Conservation (phyloP, 495 filamentous ascomycete species). For the Xylaria curta region DNA sequence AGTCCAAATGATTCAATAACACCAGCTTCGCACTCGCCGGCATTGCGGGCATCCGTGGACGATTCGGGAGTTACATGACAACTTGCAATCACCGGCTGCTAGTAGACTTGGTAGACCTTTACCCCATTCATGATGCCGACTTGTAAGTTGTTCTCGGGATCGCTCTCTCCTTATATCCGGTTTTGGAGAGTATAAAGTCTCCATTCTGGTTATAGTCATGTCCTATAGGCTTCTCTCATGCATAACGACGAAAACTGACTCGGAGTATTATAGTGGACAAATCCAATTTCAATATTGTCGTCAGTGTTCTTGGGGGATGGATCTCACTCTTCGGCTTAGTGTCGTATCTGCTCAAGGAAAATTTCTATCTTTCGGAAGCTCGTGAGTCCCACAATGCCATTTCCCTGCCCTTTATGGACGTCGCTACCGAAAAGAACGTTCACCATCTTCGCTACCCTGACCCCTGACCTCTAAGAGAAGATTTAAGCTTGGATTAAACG, state of each 20-base stretch:
- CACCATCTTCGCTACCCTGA: too few relatives aligned
- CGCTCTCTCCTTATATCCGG: not conserved
- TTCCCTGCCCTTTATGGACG: not conserved
- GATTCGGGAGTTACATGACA: conserved; percentile 47
- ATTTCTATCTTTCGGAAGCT: conserved; percentile 90
- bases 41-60: conserved; percentile 41
- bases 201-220: not conserved
- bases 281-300: conserved; percentile 89
- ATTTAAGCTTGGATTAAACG: too few relatives aligned
- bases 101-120: conserved; percentile 4
- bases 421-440: too few relatives aligned
- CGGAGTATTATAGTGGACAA: conserved; percentile 53
- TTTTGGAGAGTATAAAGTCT: not conserved
- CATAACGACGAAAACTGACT: not conserved
- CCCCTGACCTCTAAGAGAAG: too few relatives aligned
- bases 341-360: conserved; percentile 87
- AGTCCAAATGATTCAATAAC: conserved; percentile 58
- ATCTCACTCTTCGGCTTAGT: conserved; percentile 88
- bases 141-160: conserved; percentile 21
- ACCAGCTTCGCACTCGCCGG: conserved; percentile 35
- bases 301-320: conserved; percentile 83
- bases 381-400: conserved; percentile 57
- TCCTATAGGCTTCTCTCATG: not conserved
- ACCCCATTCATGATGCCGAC: conserved; percentile 69
- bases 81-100: not conserved